These are phyloP conservation scores for Tulasnella sp. DNA, from an alignment of 768 basidiomycete species.

Conservation along the genomic window DNA sequence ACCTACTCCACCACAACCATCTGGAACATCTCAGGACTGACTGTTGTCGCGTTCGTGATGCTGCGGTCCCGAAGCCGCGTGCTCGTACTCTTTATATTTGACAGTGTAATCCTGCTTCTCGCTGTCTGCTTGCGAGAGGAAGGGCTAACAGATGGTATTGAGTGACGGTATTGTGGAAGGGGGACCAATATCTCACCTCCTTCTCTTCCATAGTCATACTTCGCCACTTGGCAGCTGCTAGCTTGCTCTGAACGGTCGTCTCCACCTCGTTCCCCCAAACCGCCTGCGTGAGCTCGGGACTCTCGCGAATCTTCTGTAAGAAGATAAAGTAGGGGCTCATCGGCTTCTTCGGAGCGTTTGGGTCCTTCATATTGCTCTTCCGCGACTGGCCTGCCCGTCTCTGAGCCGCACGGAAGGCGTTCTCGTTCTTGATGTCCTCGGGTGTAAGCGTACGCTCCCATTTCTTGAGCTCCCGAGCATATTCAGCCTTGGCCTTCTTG, in stretches of 20 bases:
- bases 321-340: conserved; percentile 93
- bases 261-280: conserved; percentile 87
- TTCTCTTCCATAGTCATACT: conserved; percentile 89
- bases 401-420: conserved; percentile 81
- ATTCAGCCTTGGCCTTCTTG: conserved; percentile 70
- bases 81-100: conserved; percentile 77
- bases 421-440: conserved; percentile 91
- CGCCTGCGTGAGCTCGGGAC: conserved; percentile 58
- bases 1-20: not conserved
- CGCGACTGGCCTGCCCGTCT: conserved; percentile 87
- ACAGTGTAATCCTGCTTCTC: conserved; percentile 92
- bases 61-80: conserved; percentile 26
- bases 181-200: conserved; percentile 42
- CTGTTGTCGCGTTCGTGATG: not conserved
- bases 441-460: conserved; percentile 87
- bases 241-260: conserved; percentile 88
- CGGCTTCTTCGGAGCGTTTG: conserved; percentile 93
- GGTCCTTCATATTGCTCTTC: conserved; percentile 92
- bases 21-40: not conserved
- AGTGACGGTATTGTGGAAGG: not conserved
- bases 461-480: conserved; percentile 68
- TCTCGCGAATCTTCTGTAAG: conserved; percentile 77
- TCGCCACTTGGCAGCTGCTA: conserved; percentile 89
- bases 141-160: conserved; percentile 50
- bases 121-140: conserved; percentile 85